These are phyloP conservation scores for Leishmania martiniquensis DNA, from an alignment of 208 protist species.

Conservation along the genomic window DNA sequence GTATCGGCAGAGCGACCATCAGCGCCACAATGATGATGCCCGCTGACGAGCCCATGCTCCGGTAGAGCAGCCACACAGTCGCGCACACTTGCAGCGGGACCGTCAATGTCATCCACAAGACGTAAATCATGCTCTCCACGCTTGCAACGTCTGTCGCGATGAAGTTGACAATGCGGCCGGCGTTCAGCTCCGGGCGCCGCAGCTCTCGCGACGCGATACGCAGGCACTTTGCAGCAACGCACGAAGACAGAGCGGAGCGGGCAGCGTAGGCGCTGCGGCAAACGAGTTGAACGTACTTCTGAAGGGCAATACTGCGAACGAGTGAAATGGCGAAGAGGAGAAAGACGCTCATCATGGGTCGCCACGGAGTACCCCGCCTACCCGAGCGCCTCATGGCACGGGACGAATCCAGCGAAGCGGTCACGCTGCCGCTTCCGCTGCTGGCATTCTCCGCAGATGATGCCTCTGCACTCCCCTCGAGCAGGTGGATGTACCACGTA, in stretches of 20 bases:
- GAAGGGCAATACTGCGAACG: constrained; percentile 35
- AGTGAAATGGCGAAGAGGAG: constrained; percentile 48
- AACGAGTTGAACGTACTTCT: constrained; percentile 61
- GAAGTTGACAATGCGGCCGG: constrained; percentile 86
- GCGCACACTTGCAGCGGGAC: constrained; percentile 48
- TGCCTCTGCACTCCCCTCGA: not conserved
- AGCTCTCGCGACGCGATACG: constrained; percentile 40
- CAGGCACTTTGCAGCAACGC: constrained; percentile 85
- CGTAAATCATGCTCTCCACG: constrained; percentile 3
- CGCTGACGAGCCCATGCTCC: constrained; percentile 54
- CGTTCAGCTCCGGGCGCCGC: constrained; percentile 67
- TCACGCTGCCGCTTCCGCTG: not conserved
- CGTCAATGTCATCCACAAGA: constrained; percentile 31
- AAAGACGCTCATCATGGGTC: constrained; percentile 23
- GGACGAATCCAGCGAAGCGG: not conserved
- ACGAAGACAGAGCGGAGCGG: constrained; percentile 52
- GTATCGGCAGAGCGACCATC: constrained; percentile 66
- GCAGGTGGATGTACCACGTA: constrained; percentile 42
- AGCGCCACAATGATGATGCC: constrained; percentile 76
- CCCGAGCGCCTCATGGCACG: not conserved
- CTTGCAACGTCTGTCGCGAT: constrained; percentile 8
- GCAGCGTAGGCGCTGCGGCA: constrained; percentile 38
- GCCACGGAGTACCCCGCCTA: not conserved
- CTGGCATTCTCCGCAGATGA: not conserved
- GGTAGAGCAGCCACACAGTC: constrained; percentile 64